Evolutionary conservation across 2,329 filamentous ascomycete genomes (phyloP).

Genomic region (Xylariaceae sp.): DNA sequence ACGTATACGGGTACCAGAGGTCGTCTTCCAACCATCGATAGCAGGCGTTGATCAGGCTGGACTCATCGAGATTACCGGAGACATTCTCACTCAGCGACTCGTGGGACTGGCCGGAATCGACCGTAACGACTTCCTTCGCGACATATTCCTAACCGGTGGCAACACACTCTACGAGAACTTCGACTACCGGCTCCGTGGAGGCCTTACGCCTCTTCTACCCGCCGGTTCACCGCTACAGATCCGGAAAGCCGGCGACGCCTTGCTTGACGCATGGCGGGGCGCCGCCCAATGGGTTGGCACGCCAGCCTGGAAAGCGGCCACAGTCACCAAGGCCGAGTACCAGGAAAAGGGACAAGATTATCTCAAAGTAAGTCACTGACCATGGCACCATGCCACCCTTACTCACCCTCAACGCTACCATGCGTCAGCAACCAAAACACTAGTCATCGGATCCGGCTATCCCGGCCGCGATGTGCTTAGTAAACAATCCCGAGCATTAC

Average conservation of each 20-base stretch:
- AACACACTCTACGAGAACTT: conserved; percentile 83
- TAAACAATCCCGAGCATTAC: conserved; percentile 1
- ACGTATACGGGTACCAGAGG: conserved; percentile 87
- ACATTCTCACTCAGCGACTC: conserved; percentile 82
- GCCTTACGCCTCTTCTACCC: conserved; percentile 68
- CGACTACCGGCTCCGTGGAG: conserved; percentile 70
- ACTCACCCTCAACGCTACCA: conserved; percentile 4
- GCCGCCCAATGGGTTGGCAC: conserved; percentile 77
- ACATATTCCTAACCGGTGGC: conserved; percentile 93
- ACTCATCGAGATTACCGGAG: conserved; percentile 83
- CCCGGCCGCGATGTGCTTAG: conserved; percentile 13
- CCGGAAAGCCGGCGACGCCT: conserved; percentile 66
- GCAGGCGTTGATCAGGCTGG: conserved; percentile 91
- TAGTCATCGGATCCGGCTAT: conserved; percentile 6
- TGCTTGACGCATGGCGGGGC: conserved; percentile 89
- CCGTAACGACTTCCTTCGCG: conserved; percentile 67
- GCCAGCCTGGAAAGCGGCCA: conserved; percentile 54
- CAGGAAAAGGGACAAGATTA: conserved; percentile 90
- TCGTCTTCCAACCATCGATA: conserved; percentile 87
- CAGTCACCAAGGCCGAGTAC: conserved; percentile 77
- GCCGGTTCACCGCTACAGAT: conserved; percentile 62
- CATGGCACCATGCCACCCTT: not conserved
- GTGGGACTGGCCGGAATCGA: conserved; percentile 43
- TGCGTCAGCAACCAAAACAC: conserved; percentile 14
- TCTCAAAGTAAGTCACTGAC: conserved; percentile 62